Evolutionary conservation across 2,329 filamentous ascomycete species (phyloP).

Genomic region (Botryotinia calthae): DNA sequence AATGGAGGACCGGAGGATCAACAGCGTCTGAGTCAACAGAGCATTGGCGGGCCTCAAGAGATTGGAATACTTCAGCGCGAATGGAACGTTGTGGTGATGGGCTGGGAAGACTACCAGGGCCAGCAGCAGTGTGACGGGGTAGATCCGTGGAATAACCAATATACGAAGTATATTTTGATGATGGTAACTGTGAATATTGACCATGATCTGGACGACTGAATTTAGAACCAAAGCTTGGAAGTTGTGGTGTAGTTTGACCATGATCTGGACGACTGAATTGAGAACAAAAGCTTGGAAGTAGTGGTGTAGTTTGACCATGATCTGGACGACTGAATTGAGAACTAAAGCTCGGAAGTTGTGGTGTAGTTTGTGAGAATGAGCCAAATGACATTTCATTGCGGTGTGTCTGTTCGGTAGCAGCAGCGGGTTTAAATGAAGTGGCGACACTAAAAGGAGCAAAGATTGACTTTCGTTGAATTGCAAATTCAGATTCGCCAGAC

Average conservation of each 20-base stretch:
- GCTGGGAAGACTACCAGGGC: not conserved
- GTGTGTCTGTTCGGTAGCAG: not conserved
- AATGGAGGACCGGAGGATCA: not conserved
- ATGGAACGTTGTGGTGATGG: not conserved
- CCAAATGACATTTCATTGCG: no score
- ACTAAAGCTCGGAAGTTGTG: not conserved
- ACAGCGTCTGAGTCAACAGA: not conserved
- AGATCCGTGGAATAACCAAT: no score
- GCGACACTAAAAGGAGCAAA: not conserved
- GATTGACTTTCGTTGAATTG: not conserved
- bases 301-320: no score
- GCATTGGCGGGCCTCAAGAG: not conserved
- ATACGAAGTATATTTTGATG: not conserved
- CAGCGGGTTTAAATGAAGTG: not conserved
- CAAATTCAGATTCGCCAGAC: not conserved
- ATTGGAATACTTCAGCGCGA: not conserved
- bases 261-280: not conserved
- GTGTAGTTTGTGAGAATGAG: no score
- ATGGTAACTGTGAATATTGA: not conserved
- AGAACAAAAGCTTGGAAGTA: not conserved
- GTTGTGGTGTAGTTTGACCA: no score
- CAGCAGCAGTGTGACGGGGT: not conserved
- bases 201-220: rapidly evolving
- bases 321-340: not conserved
- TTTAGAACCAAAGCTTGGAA: not conserved